These are phyloP conservation scores for Penicillium olsonii DNA, from an alignment of 2,329 filamentous ascomycete genomes.

Conservation along the genomic window DNA sequence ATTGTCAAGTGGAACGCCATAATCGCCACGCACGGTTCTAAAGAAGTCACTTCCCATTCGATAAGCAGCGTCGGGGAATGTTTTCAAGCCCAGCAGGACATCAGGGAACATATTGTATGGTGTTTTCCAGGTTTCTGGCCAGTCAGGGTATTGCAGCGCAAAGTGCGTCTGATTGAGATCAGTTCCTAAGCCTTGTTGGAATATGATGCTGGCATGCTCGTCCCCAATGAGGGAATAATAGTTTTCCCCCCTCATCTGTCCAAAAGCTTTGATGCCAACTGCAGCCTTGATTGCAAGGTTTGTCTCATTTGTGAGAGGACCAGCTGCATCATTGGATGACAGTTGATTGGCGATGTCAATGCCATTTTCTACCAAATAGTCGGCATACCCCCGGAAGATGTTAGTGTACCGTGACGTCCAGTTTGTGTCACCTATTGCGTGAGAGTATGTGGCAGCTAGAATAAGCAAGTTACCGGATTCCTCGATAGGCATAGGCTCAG, in stretches of 20 bases:
- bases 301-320: constrained; percentile 46
- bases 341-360: constrained; percentile 43
- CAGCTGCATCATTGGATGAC: constrained; percentile 47
- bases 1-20: constrained; percentile 44
- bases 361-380: constrained; percentile 44
- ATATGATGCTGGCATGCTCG: constrained; percentile 38
- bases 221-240: constrained; percentile 41
- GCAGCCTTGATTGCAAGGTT: constrained; percentile 51
- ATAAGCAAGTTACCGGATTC: constrained; percentile 45
- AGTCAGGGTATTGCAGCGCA: constrained; percentile 41
- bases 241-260: constrained; percentile 36
- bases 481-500: constrained; percentile 47
- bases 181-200: constrained; percentile 35
- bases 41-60: constrained; percentile 42
- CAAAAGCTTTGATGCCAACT: constrained; percentile 50
- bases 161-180: constrained; percentile 43
- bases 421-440: constrained; percentile 39
- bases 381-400: constrained; percentile 41
- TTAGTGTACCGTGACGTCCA: constrained; percentile 40
- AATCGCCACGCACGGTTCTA: constrained; percentile 34
- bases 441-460: constrained; percentile 40
- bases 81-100: constrained; percentile 39
- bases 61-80: constrained; percentile 39
- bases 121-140: constrained; percentile 36
- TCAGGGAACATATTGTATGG: constrained; percentile 48